phyloP scores from a whole-genome alignment of 495 filamentous ascomycete species.

The Cercophora scortea region DNA sequence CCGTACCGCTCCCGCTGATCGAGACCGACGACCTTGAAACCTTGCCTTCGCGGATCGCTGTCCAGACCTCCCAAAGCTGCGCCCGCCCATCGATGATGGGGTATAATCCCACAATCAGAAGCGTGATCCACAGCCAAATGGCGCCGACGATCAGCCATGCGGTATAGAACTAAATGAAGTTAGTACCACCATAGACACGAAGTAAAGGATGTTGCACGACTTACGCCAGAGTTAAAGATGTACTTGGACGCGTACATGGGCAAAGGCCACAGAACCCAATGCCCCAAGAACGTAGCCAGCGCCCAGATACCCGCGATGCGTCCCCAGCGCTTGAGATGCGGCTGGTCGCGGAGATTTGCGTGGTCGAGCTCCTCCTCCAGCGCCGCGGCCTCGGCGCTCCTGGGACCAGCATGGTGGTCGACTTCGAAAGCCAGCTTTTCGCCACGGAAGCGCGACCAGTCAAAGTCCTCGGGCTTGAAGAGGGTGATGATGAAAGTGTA shows the following conservation, averaged over 20 bases:
- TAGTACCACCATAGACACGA: neutral
- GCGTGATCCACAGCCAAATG: constrained; percentile 5
- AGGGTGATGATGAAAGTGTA: constrained; percentile 31
- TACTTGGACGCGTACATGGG: constrained; percentile 7
- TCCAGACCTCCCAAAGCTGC: neutral
- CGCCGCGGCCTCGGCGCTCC: neutral
- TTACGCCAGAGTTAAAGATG: constrained; percentile 5
- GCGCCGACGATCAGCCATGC: constrained; percentile 5
- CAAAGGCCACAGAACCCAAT: constrained; percentile 7
- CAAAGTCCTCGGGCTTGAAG: constrained; percentile 5
- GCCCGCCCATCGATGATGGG: neutral
- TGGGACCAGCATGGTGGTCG: constrained; percentile 2
- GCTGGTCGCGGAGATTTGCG: neutral
- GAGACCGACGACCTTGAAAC: neutral
- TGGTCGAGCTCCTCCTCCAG: neutral
- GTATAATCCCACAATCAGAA: neutral
- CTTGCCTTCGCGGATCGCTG: neutral
- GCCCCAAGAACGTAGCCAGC: neutral
- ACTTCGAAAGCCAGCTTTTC: constrained; percentile 1
- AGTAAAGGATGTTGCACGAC: neutral
- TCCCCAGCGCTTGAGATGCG: constrained; percentile 1
- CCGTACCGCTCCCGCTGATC: too few relatives aligned
- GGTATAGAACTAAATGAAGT: constrained; percentile 3
- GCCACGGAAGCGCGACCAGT: constrained; percentile 5
- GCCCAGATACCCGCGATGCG: constrained; percentile 1